These are phyloP conservation scores for Epichloe gansuensis DNA, from an alignment of 2,329 filamentous ascomycete species.

Conservation along the genomic window DNA sequence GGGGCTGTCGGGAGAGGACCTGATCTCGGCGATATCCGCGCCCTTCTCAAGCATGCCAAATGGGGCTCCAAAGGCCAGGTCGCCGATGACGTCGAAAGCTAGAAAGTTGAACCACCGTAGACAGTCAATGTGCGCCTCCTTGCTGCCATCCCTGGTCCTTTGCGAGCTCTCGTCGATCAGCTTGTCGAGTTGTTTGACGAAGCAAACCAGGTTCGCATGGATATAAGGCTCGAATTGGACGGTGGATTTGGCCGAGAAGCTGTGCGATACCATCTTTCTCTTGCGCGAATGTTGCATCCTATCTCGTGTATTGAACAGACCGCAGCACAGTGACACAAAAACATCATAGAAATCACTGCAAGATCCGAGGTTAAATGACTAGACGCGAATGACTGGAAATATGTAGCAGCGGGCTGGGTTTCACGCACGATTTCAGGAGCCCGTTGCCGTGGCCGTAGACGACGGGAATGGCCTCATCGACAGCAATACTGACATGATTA, in stretches of 20 bases:
- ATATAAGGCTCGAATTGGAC: conserved; percentile 85
- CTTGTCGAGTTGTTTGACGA: conserved; percentile 61
- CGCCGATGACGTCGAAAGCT: conserved; percentile 38
- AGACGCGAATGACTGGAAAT: conserved; percentile 3
- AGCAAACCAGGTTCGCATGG: conserved; percentile 61
- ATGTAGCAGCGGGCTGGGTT: background rate
- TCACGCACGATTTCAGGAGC: conserved; percentile 53
- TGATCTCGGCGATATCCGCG: conserved; percentile 64
- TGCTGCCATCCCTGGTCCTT: conserved; percentile 41
- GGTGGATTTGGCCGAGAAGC: conserved; percentile 72
- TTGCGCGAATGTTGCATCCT: conserved; percentile 75
- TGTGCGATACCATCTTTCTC: conserved; percentile 78
- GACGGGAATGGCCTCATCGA: conserved; percentile 61
- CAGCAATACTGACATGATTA: conserved; percentile 70
- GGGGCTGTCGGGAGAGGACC: conserved; percentile 44
- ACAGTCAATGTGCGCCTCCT: conserved; percentile 57
- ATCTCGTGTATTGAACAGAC: conserved; percentile 82
- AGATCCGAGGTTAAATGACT: background rate
- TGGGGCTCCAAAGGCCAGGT: conserved; percentile 38
- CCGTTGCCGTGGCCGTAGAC: conserved; percentile 76
- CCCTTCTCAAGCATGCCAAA: conserved; percentile 64
- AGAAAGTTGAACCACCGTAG: conserved; percentile 59
- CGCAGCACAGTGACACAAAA: conserved; percentile 76
- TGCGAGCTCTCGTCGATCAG: conserved; percentile 35
- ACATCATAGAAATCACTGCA: conserved; percentile 75